Evolutionary conservation across 202 grass and related monocot species (phyloP).

Genomic region (Dendrocalamus latiflorus): DNA sequence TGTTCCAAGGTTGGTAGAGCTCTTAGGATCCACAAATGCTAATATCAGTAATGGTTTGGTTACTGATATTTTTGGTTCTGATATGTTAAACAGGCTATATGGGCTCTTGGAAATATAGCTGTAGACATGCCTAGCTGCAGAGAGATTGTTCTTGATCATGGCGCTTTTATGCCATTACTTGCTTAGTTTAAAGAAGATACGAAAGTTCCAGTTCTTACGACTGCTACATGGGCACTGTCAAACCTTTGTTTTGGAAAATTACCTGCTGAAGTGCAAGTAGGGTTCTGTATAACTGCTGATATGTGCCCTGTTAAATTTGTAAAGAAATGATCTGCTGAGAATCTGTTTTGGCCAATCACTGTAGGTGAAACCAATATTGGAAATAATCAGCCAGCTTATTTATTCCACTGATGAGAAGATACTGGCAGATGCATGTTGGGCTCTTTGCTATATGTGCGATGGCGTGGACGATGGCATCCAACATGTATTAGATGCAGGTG

Average conservation of each 20-base stretch:
- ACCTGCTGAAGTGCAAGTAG: conserved; percentile 61
- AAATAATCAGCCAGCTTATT: conserved; percentile 66
- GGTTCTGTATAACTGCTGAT: not conserved
- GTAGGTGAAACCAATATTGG: conserved; percentile 65
- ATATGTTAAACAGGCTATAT: no score
- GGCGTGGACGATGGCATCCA: conserved; percentile 39
- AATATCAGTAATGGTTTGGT: no score
- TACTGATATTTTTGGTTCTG: no score
- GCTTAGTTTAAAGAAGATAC: conserved; percentile 64
- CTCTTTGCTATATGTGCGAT: conserved; percentile 53
- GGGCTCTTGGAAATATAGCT: no score
- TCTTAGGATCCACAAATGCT: no score
- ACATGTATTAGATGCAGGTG: conserved; percentile 46
- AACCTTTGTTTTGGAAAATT: conserved; percentile 78
- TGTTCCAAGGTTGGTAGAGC: no score
- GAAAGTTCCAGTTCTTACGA: conserved; percentile 78
- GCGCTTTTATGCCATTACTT: conserved; percentile 40
- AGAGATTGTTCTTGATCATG: conserved; percentile 54
- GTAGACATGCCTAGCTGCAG: no score
- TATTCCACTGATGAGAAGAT: conserved; percentile 76
- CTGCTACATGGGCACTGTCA: conserved; percentile 70
- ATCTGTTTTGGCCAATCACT: conserved; percentile 28
- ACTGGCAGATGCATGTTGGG: conserved; percentile 68
- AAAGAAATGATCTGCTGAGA: conserved; percentile 2
- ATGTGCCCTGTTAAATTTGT: not conserved